Evolutionary conservation across 345 rosid species (phyloP).

Genomic region (Acer yangbiense): DNA sequence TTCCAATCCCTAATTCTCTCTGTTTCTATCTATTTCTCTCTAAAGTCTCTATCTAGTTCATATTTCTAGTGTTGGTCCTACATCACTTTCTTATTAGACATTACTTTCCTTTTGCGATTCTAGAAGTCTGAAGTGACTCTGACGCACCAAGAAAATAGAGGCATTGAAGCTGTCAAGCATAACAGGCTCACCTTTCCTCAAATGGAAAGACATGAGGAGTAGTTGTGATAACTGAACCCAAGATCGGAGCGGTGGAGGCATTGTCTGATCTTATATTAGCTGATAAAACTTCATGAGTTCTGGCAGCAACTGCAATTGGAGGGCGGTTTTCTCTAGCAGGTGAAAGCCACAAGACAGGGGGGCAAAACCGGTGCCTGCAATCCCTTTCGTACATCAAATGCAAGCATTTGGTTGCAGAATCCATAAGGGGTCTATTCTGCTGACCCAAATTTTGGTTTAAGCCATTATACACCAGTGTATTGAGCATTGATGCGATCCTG

Average conservation of each 20-base stretch:
- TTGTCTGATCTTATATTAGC: constrained; percentile 52
- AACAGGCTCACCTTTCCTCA: constrained; percentile 74
- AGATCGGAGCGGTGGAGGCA: constrained; percentile 45
- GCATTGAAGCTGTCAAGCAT: background rate
- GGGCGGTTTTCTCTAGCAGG: constrained; percentile 83
- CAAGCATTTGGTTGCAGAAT: constrained; percentile 85
- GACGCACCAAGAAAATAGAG: background rate
- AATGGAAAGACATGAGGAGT: constrained; percentile 94
- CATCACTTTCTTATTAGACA: background rate
- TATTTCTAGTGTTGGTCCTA: no score
- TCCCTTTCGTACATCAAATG: constrained; percentile 94
- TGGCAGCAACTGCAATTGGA: constrained; percentile 85
- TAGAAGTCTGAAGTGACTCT: background rate
- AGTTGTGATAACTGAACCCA: constrained; percentile 71
- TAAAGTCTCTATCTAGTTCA: no score
- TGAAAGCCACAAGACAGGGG: constrained; percentile 88
- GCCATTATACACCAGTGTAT: constrained; percentile 86
- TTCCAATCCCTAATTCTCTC: no score
- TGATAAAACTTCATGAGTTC: constrained; percentile 72
- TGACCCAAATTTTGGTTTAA: constrained; percentile 48
- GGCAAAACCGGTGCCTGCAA: constrained; percentile 89
- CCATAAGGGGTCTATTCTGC: constrained; percentile 70
- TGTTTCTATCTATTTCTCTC: no score
- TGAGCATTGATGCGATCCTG: constrained; percentile 77
- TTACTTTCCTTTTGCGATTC: background rate